Evolutionary conservation across 2,329 filamentous ascomycete species (phyloP).

Genomic region (Aspergillus vadensis): DNA sequence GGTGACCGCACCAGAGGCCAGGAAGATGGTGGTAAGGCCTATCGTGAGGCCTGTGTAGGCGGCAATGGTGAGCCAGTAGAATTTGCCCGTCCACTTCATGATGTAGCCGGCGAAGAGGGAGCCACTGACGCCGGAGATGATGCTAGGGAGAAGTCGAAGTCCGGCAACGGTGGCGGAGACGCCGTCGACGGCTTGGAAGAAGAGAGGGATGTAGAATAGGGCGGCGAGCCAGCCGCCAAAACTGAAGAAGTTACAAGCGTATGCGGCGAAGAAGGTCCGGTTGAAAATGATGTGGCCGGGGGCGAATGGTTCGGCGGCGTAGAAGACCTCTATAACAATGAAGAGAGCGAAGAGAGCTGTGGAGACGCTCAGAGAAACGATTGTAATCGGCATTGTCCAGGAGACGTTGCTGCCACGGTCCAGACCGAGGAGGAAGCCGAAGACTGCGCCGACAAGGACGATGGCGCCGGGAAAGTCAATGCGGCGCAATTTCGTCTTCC

Average conservation of each 20-base stretch:
- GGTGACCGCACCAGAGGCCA: constrained; percentile 58
- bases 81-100: constrained; percentile 71
- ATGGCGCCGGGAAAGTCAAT: constrained; percentile 75
- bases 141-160: constrained; percentile 66
- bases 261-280: constrained; percentile 66
- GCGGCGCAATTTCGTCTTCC: constrained; percentile 65
- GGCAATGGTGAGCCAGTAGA: constrained; percentile 67
- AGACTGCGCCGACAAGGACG: constrained; percentile 65
- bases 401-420: constrained; percentile 73
- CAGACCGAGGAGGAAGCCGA: constrained; percentile 67
- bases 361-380: constrained; percentile 59
- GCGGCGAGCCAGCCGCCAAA: constrained; percentile 62
- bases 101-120: constrained; percentile 66
- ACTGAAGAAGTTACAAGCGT: constrained; percentile 71
- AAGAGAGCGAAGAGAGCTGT: constrained; percentile 66
- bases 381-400: constrained; percentile 63
- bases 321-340: constrained; percentile 65
- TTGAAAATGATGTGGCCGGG: constrained; percentile 73
- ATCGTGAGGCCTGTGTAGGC: constrained; percentile 58
- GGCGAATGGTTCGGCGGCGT: constrained; percentile 72
- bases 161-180: constrained; percentile 66
- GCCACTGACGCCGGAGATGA: constrained; percentile 63
- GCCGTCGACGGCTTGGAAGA: constrained; percentile 72
- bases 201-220: constrained; percentile 75
- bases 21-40: constrained; percentile 58